Conservation (phyloP, 257 asterid species). For the Lycium barbarum region DNA sequence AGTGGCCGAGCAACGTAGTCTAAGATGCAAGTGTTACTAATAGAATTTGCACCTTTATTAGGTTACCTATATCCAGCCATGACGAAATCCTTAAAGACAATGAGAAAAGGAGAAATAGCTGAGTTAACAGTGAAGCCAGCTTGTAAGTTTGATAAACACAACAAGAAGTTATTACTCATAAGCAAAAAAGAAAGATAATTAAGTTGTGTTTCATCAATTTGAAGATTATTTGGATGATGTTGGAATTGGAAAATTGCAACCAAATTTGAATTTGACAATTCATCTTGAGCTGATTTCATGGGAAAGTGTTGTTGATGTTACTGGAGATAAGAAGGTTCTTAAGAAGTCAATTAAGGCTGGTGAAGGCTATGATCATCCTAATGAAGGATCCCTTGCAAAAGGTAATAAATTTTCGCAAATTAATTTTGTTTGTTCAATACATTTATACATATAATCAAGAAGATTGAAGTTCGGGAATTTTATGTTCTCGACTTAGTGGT, state of each 20-base stretch:
- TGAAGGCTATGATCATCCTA: constrained; percentile 63
- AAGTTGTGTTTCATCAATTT: background rate
- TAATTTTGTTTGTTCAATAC: background rate
- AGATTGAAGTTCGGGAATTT: background rate
- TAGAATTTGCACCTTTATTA: constrained; percentile 25
- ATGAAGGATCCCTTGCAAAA: constrained; percentile 58
- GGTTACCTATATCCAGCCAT: constrained; percentile 65
- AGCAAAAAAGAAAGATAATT: background rate
- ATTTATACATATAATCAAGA: background rate
- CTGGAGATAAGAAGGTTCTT: constrained; percentile 54
- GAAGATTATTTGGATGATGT: constrained; percentile 47
- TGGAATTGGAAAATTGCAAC: constrained; percentile 32
- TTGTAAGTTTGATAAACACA: constrained; percentile 50
- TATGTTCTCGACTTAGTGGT: constrained; percentile 42
- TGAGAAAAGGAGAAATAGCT: constrained; percentile 73
- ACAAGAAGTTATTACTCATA: background rate
- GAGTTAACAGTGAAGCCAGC: constrained; percentile 61
- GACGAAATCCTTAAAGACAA: constrained; percentile 59
- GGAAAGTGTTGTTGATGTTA: constrained; percentile 56
- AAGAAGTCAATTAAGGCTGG: constrained; percentile 56
- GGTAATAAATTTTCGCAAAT: constrained; percentile 39
- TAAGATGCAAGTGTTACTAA: background rate
- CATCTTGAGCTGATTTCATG: constrained; percentile 61
- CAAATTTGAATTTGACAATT: constrained; percentile 49
- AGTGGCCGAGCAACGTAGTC: background rate